Evolutionary conservation across 805 yeast genomes (phyloP).

Genomic region (Groenewaldozyma tartarivorans): DNA sequence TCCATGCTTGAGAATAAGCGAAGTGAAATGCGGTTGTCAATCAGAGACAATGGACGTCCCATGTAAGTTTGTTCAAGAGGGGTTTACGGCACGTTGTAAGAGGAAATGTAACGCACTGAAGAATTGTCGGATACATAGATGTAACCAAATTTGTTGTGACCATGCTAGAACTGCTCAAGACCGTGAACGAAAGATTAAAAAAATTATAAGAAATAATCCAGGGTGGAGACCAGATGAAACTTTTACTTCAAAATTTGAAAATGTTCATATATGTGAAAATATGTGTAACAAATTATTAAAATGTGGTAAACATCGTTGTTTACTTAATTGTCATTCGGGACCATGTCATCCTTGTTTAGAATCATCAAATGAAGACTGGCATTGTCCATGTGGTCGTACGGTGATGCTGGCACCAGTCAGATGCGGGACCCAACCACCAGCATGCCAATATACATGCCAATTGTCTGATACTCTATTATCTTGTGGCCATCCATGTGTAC

Average conservation of each 20-base stretch:
- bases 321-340: constrained; percentile 67
- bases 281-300: constrained; percentile 52
- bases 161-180: constrained; percentile 51
- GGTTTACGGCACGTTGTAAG: constrained; percentile 49
- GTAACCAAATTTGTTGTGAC: constrained; percentile 59
- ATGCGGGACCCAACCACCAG: constrained; percentile 63
- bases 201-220: constrained; percentile 39
- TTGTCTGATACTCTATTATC: constrained; percentile 32
- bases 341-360: constrained; percentile 74
- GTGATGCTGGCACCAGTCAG: constrained; percentile 73
- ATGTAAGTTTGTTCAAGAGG: constrained; percentile 46
- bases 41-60: constrained; percentile 44
- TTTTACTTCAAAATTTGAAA: constrained; percentile 40
- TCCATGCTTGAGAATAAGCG: constrained; percentile 48
- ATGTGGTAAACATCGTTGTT: constrained; percentile 65
- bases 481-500: constrained; percentile 66
- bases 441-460: constrained; percentile 57
- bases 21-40: constrained; percentile 54
- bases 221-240: constrained; percentile 29
- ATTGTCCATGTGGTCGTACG: constrained; percentile 75
- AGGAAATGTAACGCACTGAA: constrained; percentile 65
- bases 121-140: constrained; percentile 76
- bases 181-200: constrained; percentile 42
- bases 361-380: constrained; percentile 67
- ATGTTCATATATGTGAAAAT: constrained; percentile 62